Conservation (phyloP, 2,329 filamentous ascomycete genomes). For the Diaporthe sp. region DNA sequence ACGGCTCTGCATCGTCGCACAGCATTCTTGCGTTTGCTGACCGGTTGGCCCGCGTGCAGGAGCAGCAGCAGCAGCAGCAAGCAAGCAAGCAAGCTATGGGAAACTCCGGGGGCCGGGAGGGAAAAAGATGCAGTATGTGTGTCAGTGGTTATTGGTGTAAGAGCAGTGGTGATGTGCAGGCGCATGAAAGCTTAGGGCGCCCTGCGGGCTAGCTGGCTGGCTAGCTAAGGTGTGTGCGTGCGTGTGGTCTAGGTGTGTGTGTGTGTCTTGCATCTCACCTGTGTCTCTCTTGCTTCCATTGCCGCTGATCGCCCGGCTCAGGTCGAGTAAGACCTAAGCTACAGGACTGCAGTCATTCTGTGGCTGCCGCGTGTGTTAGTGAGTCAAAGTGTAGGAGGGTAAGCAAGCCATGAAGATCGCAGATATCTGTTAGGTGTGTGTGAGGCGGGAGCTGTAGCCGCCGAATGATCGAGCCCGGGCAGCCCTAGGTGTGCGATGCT, state of each 20-base stretch:
- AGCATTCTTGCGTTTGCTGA: conserved; percentile 1
- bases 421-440: neutral
- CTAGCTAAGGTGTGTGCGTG: neutral
- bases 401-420: neutral
- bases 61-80: neutral
- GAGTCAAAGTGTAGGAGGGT: neutral
- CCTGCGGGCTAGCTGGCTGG: neutral
- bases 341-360: neutral
- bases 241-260: neutral
- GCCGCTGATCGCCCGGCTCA: conserved; percentile 22
- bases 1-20: conserved; percentile 6
- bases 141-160: neutral
- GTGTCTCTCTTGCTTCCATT: neutral
- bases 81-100: too few relatives aligned
- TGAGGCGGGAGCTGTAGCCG: neutral
- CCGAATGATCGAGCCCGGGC: neutral
- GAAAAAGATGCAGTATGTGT: too few relatives aligned
- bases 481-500: neutral
- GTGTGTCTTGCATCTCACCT: neutral
- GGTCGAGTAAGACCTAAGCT: neutral
- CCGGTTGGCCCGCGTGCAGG: conserved; percentile 3
- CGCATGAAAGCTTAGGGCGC: neutral
- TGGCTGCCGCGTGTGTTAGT: conserved; percentile 1
- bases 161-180: neutral
- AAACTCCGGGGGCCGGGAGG: neutral